A percentile compares a stretch with the other conserved stretches of the same genome.
Conservation (phyloP, 2,329 filamentous ascomycete species). For the Sphaceloma murrayae region DNA sequence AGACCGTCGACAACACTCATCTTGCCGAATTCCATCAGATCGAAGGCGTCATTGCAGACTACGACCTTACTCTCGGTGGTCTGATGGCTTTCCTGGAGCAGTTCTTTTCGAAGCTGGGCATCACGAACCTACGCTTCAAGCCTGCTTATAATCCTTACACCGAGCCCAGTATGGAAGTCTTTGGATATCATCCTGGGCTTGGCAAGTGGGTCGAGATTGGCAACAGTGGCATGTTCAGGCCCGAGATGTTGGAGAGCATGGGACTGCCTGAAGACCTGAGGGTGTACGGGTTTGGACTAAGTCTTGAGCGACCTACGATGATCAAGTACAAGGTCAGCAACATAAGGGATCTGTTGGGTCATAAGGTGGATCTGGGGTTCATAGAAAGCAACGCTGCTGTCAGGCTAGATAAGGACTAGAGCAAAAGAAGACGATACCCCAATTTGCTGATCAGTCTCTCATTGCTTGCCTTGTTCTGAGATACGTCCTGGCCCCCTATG, state of each 20-base stretch:
- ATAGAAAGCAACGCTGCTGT: constrained; percentile 88
- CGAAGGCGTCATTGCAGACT: constrained; percentile 96
- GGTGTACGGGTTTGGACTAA: constrained; percentile 90
- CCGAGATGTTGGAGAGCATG: constrained; percentile 95
- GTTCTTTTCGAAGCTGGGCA: constrained; percentile 95
- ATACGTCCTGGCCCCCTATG: not conserved
- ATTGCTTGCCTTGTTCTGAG: not conserved
- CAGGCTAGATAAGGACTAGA: constrained; percentile 68
- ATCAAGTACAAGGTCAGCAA: constrained; percentile 76
- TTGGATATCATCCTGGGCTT: constrained; percentile 83
- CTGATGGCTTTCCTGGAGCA: constrained; percentile 90
- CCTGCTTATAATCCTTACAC: constrained; percentile 94
- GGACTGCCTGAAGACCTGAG: constrained; percentile 82
- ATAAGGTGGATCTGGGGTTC: constrained; percentile 91
- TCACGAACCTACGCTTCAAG: constrained; percentile 82
- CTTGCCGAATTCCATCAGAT: constrained; percentile 97
- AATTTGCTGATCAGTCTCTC: not conserved
- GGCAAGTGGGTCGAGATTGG: constrained; percentile 94
- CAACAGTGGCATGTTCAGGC: constrained; percentile 97
- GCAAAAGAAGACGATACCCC: constrained; percentile 7
- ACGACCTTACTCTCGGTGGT: constrained; percentile 81
- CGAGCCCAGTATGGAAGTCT: constrained; percentile 96
- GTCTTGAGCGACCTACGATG: constrained; percentile 92
- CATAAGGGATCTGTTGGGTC: constrained; percentile 83
- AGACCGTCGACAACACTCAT: constrained; percentile 94